Evolutionary conservation across 306 rosid genomes (phyloP), one percentile per base, ranked within the genome.

Genomic region (Vigna angularis): DNA sequence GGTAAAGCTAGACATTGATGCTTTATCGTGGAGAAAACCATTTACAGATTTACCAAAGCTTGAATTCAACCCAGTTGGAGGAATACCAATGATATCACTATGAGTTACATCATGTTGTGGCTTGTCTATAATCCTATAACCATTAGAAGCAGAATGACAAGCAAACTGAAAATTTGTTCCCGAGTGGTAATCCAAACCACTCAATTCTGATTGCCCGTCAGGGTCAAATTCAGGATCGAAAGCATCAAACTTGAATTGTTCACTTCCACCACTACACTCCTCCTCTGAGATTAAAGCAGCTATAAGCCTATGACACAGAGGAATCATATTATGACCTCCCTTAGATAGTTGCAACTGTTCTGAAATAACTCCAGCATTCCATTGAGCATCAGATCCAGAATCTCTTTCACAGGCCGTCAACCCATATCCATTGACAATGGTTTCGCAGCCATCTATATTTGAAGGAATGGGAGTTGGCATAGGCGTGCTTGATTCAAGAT

Each of bases 201-300:
- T 87, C 66, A 86, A 72, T 84, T 90, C 91, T 40, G 85, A 79
- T 72, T 88, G 89, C 70, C 86, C 93, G 82, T 91, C 97, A 53
- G 84, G 84, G 76, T 88, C 93, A 68, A 83, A 81, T 61, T 87
- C 96, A 62, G 87, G 53, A 69, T 86, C 92, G 74, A 80, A 89
- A 40, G 84, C 86, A 74, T 86, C 93, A 78, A 79, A 85, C 79
- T 79, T 74, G 63, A 84, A 75, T 77, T 88, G 91, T 69, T 88
- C 98, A 86, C 53, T 88, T 79, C 84, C 93, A 79, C 79, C 73
- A 76, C 73, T 76, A 80, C 86, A 88, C 83, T 88, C 93, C 89
- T 91, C 98, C 85, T 93, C 98, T 45, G 96, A 82, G 83, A 95
- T 93, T 57, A 95, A 82, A 57, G 99, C 93, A 14, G 98, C 97